Base-by-base conservation (phyloP, 371 early-diverging fungal species). In the Phascolomyces articulosus region DNA sequence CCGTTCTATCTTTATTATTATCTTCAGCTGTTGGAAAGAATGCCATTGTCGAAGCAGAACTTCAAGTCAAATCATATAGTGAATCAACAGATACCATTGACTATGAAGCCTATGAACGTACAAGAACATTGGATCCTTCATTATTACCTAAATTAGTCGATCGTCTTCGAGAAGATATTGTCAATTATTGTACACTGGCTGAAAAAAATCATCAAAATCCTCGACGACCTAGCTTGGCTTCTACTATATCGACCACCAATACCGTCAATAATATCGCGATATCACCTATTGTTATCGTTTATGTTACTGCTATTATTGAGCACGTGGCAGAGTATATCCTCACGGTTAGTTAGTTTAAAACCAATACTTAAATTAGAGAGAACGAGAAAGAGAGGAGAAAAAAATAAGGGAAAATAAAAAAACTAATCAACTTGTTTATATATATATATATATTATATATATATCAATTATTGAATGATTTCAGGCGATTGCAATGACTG, bases 31-130 rank as follows among this genome's bases (percentile, higher is more conserved):
- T 88, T 3, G 88, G 88, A 24, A 85, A 84, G 69, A 84, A 84
- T 62, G 83, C 87, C n/a, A 77, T 88, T 51, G 83, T 85, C 16
- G 88, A 88, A 71, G 87, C 88, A n/a, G 88, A 88, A 62, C 67
- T 86, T 8, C 86, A 88, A 60, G 71, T 87, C 3, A 86, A 86
- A 67, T 73, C 79, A 16, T 85, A 78, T 62, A 71, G 80, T 0
- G 85, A 83, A 59, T 75, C 74, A 55, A 74, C 74, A 21, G 60
- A 59, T 3, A 71, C 73, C 34, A 68, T 67, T 13, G 75, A 77
- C 20, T 69, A 68, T 40, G 68, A 69, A 9, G 60, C 54, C 4
- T 81, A 81, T 67, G 82, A 81, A 60, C 64, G 70, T 13, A 73
- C 78, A 67, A 63, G 79, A 23, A 11, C 20, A 10, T 24, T 60